Percentiles rank a stretch among this genome's conserved stretches.
phyloP scores from a whole-genome alignment of 2,329 filamentous ascomycete species.

The Achaetomium macrosporum region DNA sequence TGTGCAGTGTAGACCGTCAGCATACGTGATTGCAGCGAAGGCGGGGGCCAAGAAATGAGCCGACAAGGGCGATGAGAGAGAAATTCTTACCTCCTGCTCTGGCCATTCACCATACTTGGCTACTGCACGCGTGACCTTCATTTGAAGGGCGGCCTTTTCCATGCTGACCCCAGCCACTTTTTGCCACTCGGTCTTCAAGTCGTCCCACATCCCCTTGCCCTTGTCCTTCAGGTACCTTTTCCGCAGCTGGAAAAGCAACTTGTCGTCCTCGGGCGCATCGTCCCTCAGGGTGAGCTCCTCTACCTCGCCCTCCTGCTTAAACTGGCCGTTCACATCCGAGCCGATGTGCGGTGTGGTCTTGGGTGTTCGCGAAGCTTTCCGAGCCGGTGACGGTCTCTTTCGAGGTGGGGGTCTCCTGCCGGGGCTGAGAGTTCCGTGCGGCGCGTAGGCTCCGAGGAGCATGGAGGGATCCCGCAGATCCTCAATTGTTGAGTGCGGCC shows the following conservation, averaged over 20 bases:
- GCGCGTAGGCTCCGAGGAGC: conserved; percentile 17
- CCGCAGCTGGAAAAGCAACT: conserved; percentile 45
- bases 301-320: conserved; percentile 15
- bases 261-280: conserved; percentile 43
- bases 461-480: conserved; percentile 22
- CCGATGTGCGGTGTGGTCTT: conserved; percentile 17
- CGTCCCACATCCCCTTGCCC: conserved; percentile 55
- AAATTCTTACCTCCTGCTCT: conserved; percentile 41
- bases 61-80: neutral
- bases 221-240: conserved; percentile 41
- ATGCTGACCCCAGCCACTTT: conserved; percentile 31
- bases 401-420: conserved; percentile 16
- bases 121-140: conserved; percentile 49
- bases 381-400: conserved; percentile 17
- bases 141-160: conserved; percentile 48
- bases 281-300: conserved; percentile 35
- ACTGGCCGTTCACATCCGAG: conserved; percentile 5
- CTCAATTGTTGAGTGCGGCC: conserved; percentile 20
- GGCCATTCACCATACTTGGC: conserved; percentile 46
- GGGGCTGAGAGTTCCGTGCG: conserved; percentile 16
- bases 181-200: conserved; percentile 41
- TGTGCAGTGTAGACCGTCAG: conserved; percentile 21
- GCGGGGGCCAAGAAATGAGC: neutral
- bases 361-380: conserved; percentile 18
- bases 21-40: neutral